Base-by-base conservation (phyloP, 345 rosid genomes). In the Brassica incana region DNA sequence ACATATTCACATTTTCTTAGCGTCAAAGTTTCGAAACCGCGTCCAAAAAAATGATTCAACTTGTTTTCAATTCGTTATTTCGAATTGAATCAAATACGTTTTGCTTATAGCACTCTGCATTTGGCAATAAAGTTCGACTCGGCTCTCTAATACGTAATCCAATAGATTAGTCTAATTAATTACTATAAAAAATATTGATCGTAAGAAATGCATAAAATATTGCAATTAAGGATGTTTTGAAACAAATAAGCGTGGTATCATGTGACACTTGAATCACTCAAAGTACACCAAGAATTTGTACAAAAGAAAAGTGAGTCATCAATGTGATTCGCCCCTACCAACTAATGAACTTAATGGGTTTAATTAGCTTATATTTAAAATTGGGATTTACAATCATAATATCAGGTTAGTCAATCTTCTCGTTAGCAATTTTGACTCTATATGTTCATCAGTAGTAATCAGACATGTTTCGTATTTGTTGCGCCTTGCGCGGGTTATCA, bases 11-110 rank as follows among this genome's bases (percentile, higher is more conserved):
- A 77, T 70, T 50, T 70, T 63, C 40, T 68, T 25, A 23, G 36
- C 36, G 71, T 77, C 64, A 11, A 77, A 62, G 70, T 77, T 11
- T 54, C 33, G 40, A 71, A 50, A 71, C 76, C 80, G 65, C 76
- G 80, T 77, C 65, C 8, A 30, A 18, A 59, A 35, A 5, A 23
- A 6, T 8, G 45, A 68, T 29, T 29, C 74, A 43, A 38, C 23
- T 67, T 38, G 12, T 69, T 68, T 58, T 15, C 40, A 8, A 27
- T 12, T 65, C 52, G 35, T 32, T 65, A 14, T 29, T 16, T 20
- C 48, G 9, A 66, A 66, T 2, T 58, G 45, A 67, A 38, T 58
- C 66, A 52, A 50, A 29, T 29, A 29, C 5, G 32, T 29, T 29
- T 29, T 29, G 32, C 32, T 29, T 29, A 29, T 29, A 29, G 32